Percentiles rank a stretch among this genome's conserved stretches.
These are phyloP conservation scores for Aspergillus cristatus DNA, from an alignment of 495 filamentous ascomycete genomes.

Conservation along the genomic window DNA sequence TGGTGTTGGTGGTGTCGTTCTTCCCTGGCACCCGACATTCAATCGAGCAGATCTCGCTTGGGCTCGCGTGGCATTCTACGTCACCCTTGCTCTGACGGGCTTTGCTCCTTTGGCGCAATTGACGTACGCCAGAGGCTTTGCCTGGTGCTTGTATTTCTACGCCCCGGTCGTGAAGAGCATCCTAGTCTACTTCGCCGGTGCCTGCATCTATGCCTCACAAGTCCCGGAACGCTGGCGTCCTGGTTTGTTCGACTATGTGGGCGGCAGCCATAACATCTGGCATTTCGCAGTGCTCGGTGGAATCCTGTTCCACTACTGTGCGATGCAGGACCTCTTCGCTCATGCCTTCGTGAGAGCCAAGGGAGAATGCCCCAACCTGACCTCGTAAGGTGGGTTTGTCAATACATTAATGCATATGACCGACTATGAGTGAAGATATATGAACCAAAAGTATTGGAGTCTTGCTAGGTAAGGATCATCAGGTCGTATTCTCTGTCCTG, in stretches of 20 bases:
- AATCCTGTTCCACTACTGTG: conserved; percentile 92
- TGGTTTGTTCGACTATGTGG: conserved; percentile 87
- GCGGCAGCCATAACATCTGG: conserved; percentile 95
- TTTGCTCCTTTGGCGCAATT: conserved; percentile 85
- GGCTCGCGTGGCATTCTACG: conserved; percentile 86
- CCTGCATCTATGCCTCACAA: conserved; percentile 84
- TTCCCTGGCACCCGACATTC: conserved; percentile 95
- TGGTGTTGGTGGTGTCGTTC: conserved; percentile 78
- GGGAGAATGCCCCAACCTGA: conserved; percentile 42
- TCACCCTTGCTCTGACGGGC: conserved; percentile 79
- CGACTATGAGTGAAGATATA: conserved; percentile 6
- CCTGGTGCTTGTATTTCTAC: conserved; percentile 77
- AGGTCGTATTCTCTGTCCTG: too few species aligned
- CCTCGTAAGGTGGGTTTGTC: conserved; percentile 9
- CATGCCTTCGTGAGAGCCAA: conserved; percentile 67
- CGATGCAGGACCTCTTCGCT: conserved; percentile 92
- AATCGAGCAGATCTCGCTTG: conserved; percentile 89
- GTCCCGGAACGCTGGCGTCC: conserved; percentile 89
- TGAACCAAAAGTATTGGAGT: too few species aligned
- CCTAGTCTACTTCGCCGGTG: conserved; percentile 76
- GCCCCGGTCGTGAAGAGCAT: conserved; percentile 79
- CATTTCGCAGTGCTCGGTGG: conserved; percentile 90
- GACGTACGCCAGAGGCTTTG: conserved; percentile 60
- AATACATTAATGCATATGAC: conserved; percentile 2
- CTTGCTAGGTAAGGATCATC: too few species aligned